Evolutionary conservation across 2,329 filamentous ascomycete species (phyloP).

Genomic region (Fusarium secorum): DNA sequence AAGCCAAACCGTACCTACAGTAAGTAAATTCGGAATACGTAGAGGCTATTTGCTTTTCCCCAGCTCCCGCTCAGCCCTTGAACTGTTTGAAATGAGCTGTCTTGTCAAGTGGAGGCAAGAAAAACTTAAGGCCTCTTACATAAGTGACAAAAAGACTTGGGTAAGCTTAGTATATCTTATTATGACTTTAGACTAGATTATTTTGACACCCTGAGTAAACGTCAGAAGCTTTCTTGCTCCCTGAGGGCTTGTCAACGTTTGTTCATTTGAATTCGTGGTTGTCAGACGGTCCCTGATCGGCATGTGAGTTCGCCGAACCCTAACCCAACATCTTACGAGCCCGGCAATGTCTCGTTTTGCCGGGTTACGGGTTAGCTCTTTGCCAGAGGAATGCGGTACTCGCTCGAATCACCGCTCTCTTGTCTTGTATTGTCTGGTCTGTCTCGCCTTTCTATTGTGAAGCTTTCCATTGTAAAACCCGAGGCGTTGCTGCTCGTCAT

Average conservation of each 20-base stretch:
- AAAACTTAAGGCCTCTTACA: too few relatives aligned
- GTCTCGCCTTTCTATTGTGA: not conserved
- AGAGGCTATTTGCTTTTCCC: constrained; percentile 13
- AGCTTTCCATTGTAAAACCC: constrained; percentile 3
- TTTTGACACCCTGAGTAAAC: not conserved
- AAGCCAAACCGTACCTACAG: constrained; percentile 2
- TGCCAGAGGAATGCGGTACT: constrained; percentile 24
- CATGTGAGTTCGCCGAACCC: constrained; percentile 1
- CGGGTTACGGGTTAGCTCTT: constrained; percentile 4
- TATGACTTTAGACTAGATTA: not conserved
- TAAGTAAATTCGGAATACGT: not conserved
- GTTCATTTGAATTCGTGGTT: constrained; percentile 1
- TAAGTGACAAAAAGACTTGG: not conserved
- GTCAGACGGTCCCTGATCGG: constrained; percentile 14
- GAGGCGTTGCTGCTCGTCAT: not conserved
- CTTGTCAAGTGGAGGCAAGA: not conserved
- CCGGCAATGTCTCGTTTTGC: not conserved
- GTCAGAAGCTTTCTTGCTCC: not conserved
- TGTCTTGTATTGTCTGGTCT: not conserved
- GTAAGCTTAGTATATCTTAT: not conserved
- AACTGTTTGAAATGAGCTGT: constrained; percentile 1
- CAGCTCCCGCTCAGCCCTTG: not conserved
- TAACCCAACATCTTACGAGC: not conserved
- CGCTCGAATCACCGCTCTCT: not conserved
- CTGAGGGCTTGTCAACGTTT: constrained; percentile 1